Evolutionary conservation across 2,329 filamentous ascomycete species (phyloP).

Genomic region (Lachnellula hyalina): DNA sequence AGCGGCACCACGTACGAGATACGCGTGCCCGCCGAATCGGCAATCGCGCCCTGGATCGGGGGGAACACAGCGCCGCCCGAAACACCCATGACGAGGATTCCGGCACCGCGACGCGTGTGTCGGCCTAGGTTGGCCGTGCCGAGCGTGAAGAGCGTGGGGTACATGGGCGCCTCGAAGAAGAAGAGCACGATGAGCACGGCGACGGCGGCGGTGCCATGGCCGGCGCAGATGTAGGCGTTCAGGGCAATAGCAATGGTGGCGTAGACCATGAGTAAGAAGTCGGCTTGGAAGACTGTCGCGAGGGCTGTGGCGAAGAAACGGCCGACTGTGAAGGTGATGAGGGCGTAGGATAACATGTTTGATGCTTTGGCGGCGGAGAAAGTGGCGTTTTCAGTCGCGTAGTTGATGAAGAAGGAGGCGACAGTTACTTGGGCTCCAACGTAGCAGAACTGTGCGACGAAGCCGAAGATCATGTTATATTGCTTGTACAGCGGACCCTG

Average conservation of each 20-base stretch:
- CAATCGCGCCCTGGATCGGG: constrained; percentile 61
- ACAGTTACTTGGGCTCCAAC: constrained; percentile 66
- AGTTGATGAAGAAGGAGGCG: constrained; percentile 68
- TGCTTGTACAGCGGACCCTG: constrained; percentile 60
- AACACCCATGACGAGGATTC: constrained; percentile 66
- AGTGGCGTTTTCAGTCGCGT: constrained; percentile 53
- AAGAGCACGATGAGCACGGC: constrained; percentile 64
- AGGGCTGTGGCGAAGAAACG: constrained; percentile 59
- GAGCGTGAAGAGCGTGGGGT: constrained; percentile 74
- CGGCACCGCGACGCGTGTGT: constrained; percentile 71
- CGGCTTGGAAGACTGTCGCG: constrained; percentile 38
- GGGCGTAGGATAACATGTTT: constrained; percentile 67
- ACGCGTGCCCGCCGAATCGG: constrained; percentile 45
- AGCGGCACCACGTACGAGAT: constrained; percentile 41
- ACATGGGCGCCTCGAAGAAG: constrained; percentile 77
- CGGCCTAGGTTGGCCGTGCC: constrained; percentile 70
- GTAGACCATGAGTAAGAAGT: constrained; percentile 62
- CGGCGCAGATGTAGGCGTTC: constrained; percentile 20
- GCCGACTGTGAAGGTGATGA: constrained; percentile 67
- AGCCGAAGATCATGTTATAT: constrained; percentile 70
- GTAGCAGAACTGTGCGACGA: constrained; percentile 74
- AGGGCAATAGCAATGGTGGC: constrained; percentile 44
- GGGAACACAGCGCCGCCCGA: constrained; percentile 70
- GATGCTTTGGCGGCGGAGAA: constrained; percentile 50
- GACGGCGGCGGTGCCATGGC: constrained; percentile 41